A percentile compares a stretch with the other conserved stretches of the same genome.
Evolutionary conservation across 2,329 filamentous ascomycete species (phyloP).

Genomic region (Ambrosiella xylebori): DNA sequence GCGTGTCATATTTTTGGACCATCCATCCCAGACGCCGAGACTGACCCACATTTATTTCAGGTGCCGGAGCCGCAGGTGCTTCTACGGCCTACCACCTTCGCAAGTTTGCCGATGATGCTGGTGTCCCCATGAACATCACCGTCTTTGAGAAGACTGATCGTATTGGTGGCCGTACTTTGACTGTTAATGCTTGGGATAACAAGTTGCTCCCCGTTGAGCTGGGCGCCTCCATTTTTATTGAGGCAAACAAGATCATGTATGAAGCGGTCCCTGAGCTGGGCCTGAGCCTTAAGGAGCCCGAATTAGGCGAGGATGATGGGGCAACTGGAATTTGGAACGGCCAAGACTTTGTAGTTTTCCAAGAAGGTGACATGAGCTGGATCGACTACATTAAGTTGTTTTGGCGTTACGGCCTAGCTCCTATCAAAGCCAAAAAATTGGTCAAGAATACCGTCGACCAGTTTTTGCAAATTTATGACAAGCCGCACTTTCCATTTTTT

Average conservation of each 20-base stretch:
- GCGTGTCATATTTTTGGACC: neutral
- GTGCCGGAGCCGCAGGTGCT: slow-evolving; percentile 75
- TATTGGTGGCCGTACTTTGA: slow-evolving; percentile 75
- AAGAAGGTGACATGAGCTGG: slow-evolving; percentile 38
- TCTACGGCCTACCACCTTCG: slow-evolving; percentile 72
- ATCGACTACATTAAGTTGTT: slow-evolving; percentile 66
- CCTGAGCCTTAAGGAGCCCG: slow-evolving; percentile 36
- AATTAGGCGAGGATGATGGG: slow-evolving; percentile 25
- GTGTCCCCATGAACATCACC: slow-evolving; percentile 56
- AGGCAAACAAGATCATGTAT: slow-evolving; percentile 66
- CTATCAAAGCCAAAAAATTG: slow-evolving; percentile 53
- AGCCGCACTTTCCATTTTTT: slow-evolving; percentile 67
- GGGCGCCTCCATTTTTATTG: slow-evolving; percentile 81
- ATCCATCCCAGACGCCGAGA: neutral
- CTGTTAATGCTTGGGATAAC: slow-evolving; percentile 59
- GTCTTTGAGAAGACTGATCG: slow-evolving; percentile 66
- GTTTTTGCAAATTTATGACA: slow-evolving; percentile 67
- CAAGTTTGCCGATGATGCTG: slow-evolving; percentile 47
- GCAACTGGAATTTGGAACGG: slow-evolving; percentile 71
- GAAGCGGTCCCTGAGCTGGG: slow-evolving; percentile 55
- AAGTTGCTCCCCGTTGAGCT: slow-evolving; percentile 57
- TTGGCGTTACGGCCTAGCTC: slow-evolving; percentile 72
- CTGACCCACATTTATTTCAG: slow-evolving; percentile 28
- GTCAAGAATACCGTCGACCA: slow-evolving; percentile 53
- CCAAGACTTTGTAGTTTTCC: slow-evolving; percentile 32